Conservation (phyloP, 1,284 basidiomycete species). For the Hypsizygus ulmarius region DNA sequence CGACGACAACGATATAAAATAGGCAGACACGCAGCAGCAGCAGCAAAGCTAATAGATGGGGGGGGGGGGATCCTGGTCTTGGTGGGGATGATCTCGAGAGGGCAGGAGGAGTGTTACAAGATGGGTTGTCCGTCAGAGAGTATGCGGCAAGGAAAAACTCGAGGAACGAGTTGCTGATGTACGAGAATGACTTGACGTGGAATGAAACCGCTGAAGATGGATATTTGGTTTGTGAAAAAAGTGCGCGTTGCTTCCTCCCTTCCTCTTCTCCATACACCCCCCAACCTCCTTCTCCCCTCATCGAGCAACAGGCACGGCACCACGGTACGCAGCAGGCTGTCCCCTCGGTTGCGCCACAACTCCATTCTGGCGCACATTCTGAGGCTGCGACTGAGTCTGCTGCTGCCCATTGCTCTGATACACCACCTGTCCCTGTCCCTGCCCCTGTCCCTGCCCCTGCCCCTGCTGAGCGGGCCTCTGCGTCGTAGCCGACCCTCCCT, state of each 20-base stretch:
- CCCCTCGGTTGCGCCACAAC: slow-evolving; percentile 24
- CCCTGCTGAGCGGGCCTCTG: slow-evolving; percentile 19
- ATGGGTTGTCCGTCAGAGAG: slow-evolving; percentile 7
- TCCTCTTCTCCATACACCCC: slow-evolving; percentile 1
- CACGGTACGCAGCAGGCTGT: slow-evolving; percentile 29
- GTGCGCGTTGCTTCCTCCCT: slow-evolving; percentile 9
- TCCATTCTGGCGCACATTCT: slow-evolving; percentile 30
- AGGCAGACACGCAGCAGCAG: slow-evolving; percentile 9
- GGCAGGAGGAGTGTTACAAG: slow-evolving; percentile 17
- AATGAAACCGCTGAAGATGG: slow-evolving; percentile 7
- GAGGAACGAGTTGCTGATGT: slow-evolving; percentile 2
- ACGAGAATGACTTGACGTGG: slow-evolving; percentile 1
- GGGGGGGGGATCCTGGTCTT: background rate
- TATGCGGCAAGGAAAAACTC: slow-evolving; percentile 1
- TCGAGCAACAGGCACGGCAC: slow-evolving; percentile 32
- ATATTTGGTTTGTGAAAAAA: slow-evolving; percentile 6
- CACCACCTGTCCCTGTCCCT: slow-evolving; percentile 18
- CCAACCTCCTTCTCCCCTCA: slow-evolving; percentile 18
- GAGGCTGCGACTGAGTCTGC: no score
- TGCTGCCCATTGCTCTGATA: slow-evolving; percentile 26
- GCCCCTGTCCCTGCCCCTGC: slow-evolving; percentile 21
- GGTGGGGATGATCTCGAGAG: background rate
- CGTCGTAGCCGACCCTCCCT: slow-evolving; percentile 15
- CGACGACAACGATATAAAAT: slow-evolving; percentile 19
- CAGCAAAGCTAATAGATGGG: background rate